Conservation (phyloP, 2,329 filamentous ascomycete species). For the Cladophialophora psammophila region DNA sequence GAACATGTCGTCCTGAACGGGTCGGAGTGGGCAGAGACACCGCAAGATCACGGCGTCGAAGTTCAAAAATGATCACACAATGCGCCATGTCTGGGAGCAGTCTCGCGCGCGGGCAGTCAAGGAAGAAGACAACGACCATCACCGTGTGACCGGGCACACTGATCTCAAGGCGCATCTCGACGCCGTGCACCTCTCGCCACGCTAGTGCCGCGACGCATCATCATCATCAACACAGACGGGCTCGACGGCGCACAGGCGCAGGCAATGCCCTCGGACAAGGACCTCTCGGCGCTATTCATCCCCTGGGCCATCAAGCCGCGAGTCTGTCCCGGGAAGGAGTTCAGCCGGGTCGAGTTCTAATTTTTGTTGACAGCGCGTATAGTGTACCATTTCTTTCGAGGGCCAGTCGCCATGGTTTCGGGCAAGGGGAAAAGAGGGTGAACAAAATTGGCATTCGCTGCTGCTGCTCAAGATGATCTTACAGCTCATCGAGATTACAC, state of each 20-base stretch:
- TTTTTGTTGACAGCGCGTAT: constrained; percentile 40
- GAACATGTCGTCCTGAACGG: constrained; percentile 44
- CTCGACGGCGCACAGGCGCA: background rate
- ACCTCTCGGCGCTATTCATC: constrained; percentile 13
- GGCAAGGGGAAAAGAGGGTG: background rate
- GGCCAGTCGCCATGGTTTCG: no score
- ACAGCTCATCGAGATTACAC: constrained; percentile 37
- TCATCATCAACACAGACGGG: constrained; percentile 22
- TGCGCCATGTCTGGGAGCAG: constrained; percentile 50
- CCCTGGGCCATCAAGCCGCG: background rate
- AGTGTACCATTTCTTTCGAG: constrained; percentile 4
- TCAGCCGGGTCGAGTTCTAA: constrained; percentile 47
- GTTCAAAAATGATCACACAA: constrained; percentile 54
- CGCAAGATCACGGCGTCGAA: constrained; percentile 51
- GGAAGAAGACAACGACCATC: constrained; percentile 12
- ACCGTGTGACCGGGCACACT: no score
- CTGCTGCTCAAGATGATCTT: background rate
- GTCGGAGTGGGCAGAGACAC: constrained; percentile 48
- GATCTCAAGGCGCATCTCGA: background rate
- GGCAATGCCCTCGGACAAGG: constrained; percentile 8
- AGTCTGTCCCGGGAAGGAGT: constrained; percentile 45
- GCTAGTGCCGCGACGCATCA: constrained; percentile 44
- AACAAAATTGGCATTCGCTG: no score
- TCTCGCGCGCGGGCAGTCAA: constrained; percentile 25
- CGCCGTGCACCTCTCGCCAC: constrained; percentile 17